A percentile compares a stretch with the other conserved stretches of the same genome.
phyloP scores from a whole-genome alignment of 768 basidiomycete genomes.

The Royoungia palumana region DNA sequence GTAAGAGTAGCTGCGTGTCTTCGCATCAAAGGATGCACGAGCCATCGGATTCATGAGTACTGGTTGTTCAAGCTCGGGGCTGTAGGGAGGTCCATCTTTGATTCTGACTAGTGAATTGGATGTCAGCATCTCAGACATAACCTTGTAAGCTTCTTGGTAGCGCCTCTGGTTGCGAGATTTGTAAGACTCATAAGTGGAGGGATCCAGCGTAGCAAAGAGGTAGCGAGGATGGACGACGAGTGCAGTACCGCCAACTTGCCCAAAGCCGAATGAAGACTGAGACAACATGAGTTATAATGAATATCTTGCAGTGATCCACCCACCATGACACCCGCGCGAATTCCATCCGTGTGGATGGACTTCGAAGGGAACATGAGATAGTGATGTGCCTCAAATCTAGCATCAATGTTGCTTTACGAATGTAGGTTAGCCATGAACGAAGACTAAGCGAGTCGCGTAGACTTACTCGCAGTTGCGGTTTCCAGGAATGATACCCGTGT shows the following conservation, averaged over 20 bases:
- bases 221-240: constrained; percentile 89
- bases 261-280: constrained; percentile 94
- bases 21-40: constrained; percentile 73
- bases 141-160: constrained; percentile 73
- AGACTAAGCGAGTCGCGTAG: not conserved
- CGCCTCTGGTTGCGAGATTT: constrained; percentile 62
- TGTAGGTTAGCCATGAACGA: not conserved
- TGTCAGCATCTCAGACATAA: constrained; percentile 96
- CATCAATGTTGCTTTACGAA: constrained; percentile 78
- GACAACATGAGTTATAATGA: not conserved
- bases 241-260: constrained; percentile 94
- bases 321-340: constrained; percentile 85
- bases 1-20: constrained; percentile 87
- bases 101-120: constrained; percentile 89
- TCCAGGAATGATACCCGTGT: constrained; percentile 85
- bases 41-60: constrained; percentile 93
- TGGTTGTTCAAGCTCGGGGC: constrained; percentile 76
- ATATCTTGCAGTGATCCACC: constrained; percentile 19
- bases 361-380: constrained; percentile 97
- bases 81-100: constrained; percentile 91
- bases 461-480: constrained; percentile 96
- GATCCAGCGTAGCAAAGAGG: constrained; percentile 80
- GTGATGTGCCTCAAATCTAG: constrained; percentile 83
- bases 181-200: constrained; percentile 78
- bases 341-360: constrained; percentile 90